Evolutionary conservation across 768 basidiomycete genomes (phyloP).

Genomic region (Strobilomyces confusus): DNA sequence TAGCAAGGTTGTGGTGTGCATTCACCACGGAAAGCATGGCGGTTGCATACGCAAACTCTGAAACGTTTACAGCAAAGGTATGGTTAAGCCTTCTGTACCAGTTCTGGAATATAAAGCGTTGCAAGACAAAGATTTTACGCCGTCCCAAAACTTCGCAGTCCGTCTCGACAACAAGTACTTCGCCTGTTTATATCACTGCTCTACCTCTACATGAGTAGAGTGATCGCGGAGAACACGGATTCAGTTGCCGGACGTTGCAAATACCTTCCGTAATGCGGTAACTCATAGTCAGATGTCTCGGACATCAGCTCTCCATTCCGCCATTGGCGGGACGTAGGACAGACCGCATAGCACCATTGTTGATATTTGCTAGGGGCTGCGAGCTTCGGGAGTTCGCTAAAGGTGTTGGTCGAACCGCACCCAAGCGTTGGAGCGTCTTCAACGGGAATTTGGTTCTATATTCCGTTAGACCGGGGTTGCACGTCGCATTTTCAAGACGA

Average conservation of each 20-base stretch:
- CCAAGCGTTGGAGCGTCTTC: slow-evolving; percentile 82
- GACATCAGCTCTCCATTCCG: slow-evolving; percentile 15
- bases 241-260: background rate
- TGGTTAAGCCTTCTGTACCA: background rate
- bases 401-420: slow-evolving; percentile 49
- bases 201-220: slow-evolving; percentile 35
- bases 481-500: slow-evolving; percentile 10
- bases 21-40: slow-evolving; percentile 86
- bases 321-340: slow-evolving; percentile 15
- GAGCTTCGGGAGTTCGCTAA: slow-evolving; percentile 27
- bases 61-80: slow-evolving; percentile 57
- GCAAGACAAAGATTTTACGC: slow-evolving; percentile 35
- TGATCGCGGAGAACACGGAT: background rate
- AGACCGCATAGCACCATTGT: slow-evolving; percentile 26
- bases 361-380: slow-evolving; percentile 33
- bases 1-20: slow-evolving; percentile 76
- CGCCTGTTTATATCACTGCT: slow-evolving; percentile 56
- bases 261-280: background rate
- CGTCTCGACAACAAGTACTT: slow-evolving; percentile 18
- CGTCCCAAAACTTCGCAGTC: slow-evolving; percentile 17
- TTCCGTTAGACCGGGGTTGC: background rate
- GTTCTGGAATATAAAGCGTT: background rate
- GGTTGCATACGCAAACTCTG: slow-evolving; percentile 61
- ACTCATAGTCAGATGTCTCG: background rate
- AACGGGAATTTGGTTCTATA: slow-evolving; percentile 91